phyloP scores from a whole-genome alignment of 2,329 filamentous ascomycete species.

The Paracoccidioides brasiliensis region DNA sequence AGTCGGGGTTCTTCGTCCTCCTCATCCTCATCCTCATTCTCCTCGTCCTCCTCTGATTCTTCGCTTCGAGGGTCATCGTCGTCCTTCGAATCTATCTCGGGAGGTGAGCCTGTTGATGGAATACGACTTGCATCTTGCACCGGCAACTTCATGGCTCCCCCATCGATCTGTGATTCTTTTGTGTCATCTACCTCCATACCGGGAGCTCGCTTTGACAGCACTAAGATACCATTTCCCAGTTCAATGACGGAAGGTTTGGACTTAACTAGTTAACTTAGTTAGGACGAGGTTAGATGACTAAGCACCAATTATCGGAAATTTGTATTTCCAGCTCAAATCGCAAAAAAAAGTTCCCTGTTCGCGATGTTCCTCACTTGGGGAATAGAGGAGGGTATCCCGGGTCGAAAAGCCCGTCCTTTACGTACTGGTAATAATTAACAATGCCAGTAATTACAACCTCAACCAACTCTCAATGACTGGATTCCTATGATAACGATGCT shows the following conservation, averaged over 20 bases:
- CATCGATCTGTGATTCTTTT: slow-evolving; percentile 12
- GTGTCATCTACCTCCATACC: slow-evolving; percentile 29
- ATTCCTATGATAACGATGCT: background rate
- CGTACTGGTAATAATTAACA: background rate
- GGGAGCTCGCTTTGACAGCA: slow-evolving; percentile 17
- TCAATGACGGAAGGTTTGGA: background rate
- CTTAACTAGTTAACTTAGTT: background rate
- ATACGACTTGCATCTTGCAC: slow-evolving; percentile 6
- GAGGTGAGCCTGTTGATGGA: background rate
- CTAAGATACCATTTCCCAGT: background rate
- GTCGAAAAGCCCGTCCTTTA: too few species aligned
- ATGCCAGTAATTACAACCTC: background rate
- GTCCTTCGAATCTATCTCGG: slow-evolving; percentile 13
- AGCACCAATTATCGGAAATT: background rate
- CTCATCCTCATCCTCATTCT: slow-evolving; percentile 62
- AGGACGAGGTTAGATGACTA: background rate
- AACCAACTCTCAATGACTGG: background rate
- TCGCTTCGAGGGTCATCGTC: slow-evolving; percentile 18
- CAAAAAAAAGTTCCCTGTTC: background rate
- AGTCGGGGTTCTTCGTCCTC: slow-evolving; percentile 89
- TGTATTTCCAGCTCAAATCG: background rate
- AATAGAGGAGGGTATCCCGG: too few species aligned
- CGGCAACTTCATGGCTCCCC: slow-evolving; percentile 11
- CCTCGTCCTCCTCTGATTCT: slow-evolving; percentile 41
- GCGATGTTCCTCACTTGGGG: background rate